Conservation (phyloP, 306 rosid species). For the Pachyrhizus erosus region DNA sequence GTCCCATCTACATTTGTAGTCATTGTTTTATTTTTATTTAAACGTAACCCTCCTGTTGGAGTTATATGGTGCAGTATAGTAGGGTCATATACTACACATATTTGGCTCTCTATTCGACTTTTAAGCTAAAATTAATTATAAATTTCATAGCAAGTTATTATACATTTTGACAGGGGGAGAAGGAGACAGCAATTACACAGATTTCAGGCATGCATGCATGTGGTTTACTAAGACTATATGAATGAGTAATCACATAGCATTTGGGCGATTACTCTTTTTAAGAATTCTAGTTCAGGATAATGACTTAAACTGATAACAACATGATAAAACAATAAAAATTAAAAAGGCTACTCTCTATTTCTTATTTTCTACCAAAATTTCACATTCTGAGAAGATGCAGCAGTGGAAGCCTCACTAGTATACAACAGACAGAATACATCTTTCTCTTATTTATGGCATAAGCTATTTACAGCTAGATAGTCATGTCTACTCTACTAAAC, state of each 20-base stretch:
- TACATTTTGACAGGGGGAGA: not conserved
- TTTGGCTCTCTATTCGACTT: not conserved
- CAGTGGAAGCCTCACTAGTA: not conserved
- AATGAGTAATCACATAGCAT: not conserved
- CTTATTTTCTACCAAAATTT: constrained; percentile 41
- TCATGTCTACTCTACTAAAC: not conserved
- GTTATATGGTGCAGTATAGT: not conserved
- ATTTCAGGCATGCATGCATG: not conserved
- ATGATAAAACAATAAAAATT: not conserved
- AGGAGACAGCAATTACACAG: not conserved
- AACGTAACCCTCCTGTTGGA: not conserved
- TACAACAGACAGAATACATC: not conserved
- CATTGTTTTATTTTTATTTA: not conserved
- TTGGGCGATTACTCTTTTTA: not conserved
- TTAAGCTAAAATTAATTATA: not conserved
- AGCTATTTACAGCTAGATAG: constrained; percentile 30
- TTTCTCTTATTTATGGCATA: constrained; percentile 29
- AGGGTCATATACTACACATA: not conserved
- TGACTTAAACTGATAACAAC: not conserved
- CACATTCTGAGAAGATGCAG: constrained; percentile 35
- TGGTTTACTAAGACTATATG: not conserved
- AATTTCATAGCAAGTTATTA: not conserved
- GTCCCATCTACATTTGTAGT: not conserved
- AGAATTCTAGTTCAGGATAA: not conserved
- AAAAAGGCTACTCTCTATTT: constrained; percentile 5